Evolutionary conservation across 805 yeast genomes (phyloP).

Genomic region (Barnettozyma californica): DNA sequence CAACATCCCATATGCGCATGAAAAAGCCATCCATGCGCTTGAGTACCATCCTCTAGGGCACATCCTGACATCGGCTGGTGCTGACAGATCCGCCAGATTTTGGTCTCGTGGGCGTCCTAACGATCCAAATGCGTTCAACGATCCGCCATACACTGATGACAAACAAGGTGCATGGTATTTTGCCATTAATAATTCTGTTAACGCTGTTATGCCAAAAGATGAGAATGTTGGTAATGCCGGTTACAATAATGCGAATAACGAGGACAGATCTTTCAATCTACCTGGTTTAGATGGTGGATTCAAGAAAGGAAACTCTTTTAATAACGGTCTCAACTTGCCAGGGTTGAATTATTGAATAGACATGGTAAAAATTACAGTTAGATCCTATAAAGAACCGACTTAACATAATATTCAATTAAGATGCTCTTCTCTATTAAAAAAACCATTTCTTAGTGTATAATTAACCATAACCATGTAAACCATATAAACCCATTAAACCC

Average conservation of each 20-base stretch:
- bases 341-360: constrained; percentile 12
- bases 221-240: constrained; percentile 23
- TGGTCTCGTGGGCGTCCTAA: constrained; percentile 94
- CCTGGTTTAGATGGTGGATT: constrained; percentile 18
- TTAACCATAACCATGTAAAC: background rate
- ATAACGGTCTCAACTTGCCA: constrained; percentile 13
- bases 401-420: background rate
- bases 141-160: constrained; percentile 70
- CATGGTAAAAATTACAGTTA: background rate
- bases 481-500: background rate
- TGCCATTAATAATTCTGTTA: constrained; percentile 34
- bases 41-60: constrained; percentile 96
- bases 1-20: constrained; percentile 86
- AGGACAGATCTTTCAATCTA: constrained; percentile 10
- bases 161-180: constrained; percentile 54
- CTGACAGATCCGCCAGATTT: constrained; percentile 86
- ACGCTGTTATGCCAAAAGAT: constrained; percentile 29
- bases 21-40: constrained; percentile 82
- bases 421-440: background rate
- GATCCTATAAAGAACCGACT: background rate
- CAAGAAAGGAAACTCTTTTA: constrained; percentile 1
- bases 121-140: constrained; percentile 78
- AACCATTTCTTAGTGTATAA: background rate
- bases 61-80: constrained; percentile 84
- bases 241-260: background rate